Conservation (phyloP, 257 asterid species). For the Solanum dulcamara region DNA sequence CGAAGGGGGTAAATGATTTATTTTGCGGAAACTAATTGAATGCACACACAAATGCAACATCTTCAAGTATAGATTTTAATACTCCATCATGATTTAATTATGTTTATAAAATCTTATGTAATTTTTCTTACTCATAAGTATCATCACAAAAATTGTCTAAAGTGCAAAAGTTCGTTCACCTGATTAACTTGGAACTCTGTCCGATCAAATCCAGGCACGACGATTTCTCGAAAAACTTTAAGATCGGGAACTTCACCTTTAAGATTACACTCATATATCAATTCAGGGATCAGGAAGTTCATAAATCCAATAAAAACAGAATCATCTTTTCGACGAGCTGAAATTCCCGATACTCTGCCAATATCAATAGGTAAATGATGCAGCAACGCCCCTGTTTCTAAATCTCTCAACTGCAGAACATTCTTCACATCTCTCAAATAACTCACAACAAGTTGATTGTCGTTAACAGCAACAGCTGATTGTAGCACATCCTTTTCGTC, state of each 20-base stretch:
- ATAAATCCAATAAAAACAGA: constrained; percentile 54
- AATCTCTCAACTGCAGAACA: constrained; percentile 76
- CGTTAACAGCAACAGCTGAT: constrained; percentile 71
- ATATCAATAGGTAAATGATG: constrained; percentile 72
- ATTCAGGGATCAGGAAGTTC: constrained; percentile 83
- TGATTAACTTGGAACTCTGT: constrained; percentile 60
- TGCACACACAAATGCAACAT: not conserved
- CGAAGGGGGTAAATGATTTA: too few relatives aligned
- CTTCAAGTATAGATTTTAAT: not conserved
- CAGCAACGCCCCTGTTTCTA: constrained; percentile 56
- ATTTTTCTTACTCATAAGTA: not conserved
- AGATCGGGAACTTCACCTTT: constrained; percentile 41
- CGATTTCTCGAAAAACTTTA: constrained; percentile 59
- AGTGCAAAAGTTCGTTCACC: constrained; percentile 22
- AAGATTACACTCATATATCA: constrained; percentile 59
- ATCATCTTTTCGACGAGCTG: constrained; percentile 61
- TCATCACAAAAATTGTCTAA: not conserved
- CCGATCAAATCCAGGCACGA: constrained; percentile 74
- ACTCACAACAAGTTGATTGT: constrained; percentile 47
- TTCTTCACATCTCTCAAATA: constrained; percentile 83
- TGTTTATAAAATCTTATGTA: not conserved
- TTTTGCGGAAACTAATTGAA: not conserved
- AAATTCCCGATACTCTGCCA: constrained; percentile 62
- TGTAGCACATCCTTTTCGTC: constrained; percentile 78
- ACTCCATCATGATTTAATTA: not conserved